A percentile compares a stretch with the other conserved stretches of the same genome.
These are phyloP conservation scores for Fusarium sp. DNA, from an alignment of 2,329 filamentous ascomycete genomes.

Conservation along the genomic window DNA sequence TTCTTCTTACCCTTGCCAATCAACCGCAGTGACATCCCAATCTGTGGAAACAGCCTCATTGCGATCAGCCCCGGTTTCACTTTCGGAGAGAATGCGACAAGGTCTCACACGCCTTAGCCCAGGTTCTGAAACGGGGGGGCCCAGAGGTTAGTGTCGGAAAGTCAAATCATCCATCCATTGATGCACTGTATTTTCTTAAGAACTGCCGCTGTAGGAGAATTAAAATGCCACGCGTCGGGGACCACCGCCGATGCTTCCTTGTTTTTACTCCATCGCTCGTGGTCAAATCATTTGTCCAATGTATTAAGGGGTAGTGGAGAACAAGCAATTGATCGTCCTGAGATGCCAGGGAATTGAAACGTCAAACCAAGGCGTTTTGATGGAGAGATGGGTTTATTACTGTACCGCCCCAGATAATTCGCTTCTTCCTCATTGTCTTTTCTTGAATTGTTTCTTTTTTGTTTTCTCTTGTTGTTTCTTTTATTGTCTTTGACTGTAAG, in stretches of 20 bases:
- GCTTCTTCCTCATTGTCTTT: background rate
- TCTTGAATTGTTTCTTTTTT: background rate
- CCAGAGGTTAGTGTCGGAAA: background rate
- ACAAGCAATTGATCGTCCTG: background rate
- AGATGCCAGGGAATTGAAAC: constrained; percentile 7
- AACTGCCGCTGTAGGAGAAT: constrained; percentile 3
- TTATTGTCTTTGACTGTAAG: background rate
- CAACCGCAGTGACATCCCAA: background rate
- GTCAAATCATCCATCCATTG: constrained; percentile 14
- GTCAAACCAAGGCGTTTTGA: constrained; percentile 3
- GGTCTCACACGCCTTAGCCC: background rate
- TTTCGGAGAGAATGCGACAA: background rate
- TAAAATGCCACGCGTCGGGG: constrained; percentile 25
- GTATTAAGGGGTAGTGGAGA: constrained; percentile 39
- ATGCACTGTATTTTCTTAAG: background rate
- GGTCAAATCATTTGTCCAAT: constrained; percentile 23
- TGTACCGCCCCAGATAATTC: constrained; percentile 8
- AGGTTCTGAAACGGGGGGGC: constrained; percentile 18
- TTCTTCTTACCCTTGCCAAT: background rate
- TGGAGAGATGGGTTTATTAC: constrained; percentile 16
- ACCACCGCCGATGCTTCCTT: background rate
- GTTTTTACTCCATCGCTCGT: constrained; percentile 3
- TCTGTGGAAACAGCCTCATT: constrained; percentile 15
- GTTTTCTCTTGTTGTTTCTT: background rate
- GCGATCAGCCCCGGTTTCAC: constrained; percentile 16